These are phyloP conservation scores for Neurospora sp. DNA, from an alignment of 495 filamentous ascomycete genomes.

Conservation along the genomic window DNA sequence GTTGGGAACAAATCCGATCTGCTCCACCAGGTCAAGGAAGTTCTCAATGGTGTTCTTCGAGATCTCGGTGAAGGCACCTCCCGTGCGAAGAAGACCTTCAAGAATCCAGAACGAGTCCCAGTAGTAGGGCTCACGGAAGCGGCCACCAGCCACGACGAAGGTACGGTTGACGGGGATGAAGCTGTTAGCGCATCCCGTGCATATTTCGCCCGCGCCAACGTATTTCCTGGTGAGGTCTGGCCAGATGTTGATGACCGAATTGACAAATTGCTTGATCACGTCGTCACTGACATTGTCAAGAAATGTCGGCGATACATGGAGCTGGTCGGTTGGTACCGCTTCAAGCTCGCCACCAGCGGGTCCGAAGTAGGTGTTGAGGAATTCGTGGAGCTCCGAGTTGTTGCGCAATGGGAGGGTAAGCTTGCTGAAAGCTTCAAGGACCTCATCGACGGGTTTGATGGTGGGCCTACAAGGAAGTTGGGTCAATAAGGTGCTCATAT, in stretches of 20 bases:
- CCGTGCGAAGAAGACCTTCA: constrained; percentile 39
- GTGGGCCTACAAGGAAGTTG: constrained; percentile 27
- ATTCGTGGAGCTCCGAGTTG: constrained; percentile 35
- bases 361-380: constrained; percentile 34
- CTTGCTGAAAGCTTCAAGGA: constrained; percentile 32
- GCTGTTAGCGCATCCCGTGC: constrained; percentile 35
- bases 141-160: constrained; percentile 41
- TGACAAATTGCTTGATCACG: constrained; percentile 34
- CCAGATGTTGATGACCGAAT: constrained; percentile 42
- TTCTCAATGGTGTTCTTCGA: constrained; percentile 42
- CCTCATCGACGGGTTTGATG: constrained; percentile 31
- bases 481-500: constrained; percentile 1
- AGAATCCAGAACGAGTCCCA: constrained; percentile 46
- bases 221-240: constrained; percentile 39
- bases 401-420: constrained; percentile 37
- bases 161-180: constrained; percentile 43
- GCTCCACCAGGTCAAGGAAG: constrained; percentile 39
- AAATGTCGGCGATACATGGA: constrained; percentile 32
- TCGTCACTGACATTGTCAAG: constrained; percentile 31
- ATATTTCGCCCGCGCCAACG: constrained; percentile 26
- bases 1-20: constrained; percentile 42
- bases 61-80: constrained; percentile 36
- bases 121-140: constrained; percentile 43
- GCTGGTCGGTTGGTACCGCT: constrained; percentile 26
- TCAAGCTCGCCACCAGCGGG: constrained; percentile 38